Evolutionary conservation across 176 grass and related monocot genomes (phyloP), one percentile per base, ranked within the genome.

Genomic region (Musa acuminata): DNA sequence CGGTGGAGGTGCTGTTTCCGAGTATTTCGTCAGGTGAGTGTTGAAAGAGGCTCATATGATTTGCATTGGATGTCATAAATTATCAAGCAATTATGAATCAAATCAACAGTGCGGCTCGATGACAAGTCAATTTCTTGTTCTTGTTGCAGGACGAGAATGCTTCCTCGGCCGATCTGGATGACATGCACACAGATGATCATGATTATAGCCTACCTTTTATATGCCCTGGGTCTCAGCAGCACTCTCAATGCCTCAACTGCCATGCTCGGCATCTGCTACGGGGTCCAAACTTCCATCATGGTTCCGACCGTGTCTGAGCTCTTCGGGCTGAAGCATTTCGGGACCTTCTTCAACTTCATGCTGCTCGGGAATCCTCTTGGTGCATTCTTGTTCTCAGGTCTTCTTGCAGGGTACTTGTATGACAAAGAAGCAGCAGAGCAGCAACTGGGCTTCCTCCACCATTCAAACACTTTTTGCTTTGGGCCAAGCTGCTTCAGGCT

Each of bases 321-420:
- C n/a, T 67, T 67, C 16, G 63, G 63, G 1, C 12, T 65, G 21
- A 26, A 65, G 22, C 21, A 27, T 11, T 25, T 23, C 12, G 48
- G 9, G 21, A 23, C 49, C 49, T 52, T 53, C 16, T 72, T 51
- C 69, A 52, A 72, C 5, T 25, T 53, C 51, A 72, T 72, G 50
- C 20, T 72, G 70, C 51, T 72, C 16, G 70, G 70, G 21, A 72
- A 53, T 13, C 70, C 70, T 7, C 70, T 72, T 53, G 70, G 70
- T 4, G 70, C 70, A 23, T 23, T 72, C 50, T 9, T 72, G 12
- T 72, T 72, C 70, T 72, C 70, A 25, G 50, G n/a, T 72, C 50
- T 51, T 72, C 70, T 72, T 53, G 70, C 70, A 53, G 70, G 70
- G 13, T 13, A 72, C 7, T 53, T 53, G 49, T 72, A 72, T 53